Evolutionary conservation across 345 rosid species (phyloP).

Genomic region (Noccaea bulbosa): DNA sequence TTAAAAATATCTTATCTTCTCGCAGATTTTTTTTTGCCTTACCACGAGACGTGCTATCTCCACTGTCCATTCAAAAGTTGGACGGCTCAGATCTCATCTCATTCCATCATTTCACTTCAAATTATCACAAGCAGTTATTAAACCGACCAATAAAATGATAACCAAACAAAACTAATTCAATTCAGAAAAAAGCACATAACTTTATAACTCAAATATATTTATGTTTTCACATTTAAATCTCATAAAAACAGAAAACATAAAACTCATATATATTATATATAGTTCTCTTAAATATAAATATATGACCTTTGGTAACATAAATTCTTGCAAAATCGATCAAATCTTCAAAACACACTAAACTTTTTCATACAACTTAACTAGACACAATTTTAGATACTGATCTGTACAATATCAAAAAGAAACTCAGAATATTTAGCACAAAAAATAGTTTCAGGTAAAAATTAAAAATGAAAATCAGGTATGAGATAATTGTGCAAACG

Average conservation of each 20-base stretch:
- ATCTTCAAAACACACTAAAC: no score
- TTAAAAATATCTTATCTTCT: conserved; percentile 32
- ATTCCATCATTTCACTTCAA: not conserved
- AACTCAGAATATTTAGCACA: not conserved
- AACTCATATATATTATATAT: no score
- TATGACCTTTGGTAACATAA: no score
- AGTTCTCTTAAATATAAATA: no score
- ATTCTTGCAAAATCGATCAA: no score
- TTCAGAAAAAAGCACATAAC: not conserved
- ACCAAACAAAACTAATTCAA: conserved; percentile 23
- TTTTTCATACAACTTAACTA: no score
- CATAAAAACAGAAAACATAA: no score
- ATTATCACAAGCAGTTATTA: conserved; percentile 35
- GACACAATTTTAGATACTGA: no score
- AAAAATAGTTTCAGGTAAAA: not conserved
- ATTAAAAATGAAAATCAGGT: not conserved
- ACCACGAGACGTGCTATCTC: conserved; percentile 43
- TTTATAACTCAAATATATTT: not conserved
- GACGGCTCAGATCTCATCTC: conserved; percentile 45
- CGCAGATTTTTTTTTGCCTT: conserved; percentile 33
- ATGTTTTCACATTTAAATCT: no score
- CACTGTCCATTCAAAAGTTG: conserved; percentile 33
- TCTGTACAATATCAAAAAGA: not conserved
- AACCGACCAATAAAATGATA: conserved; percentile 9
- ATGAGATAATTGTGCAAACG: conserved; percentile 15